Percentiles rank a stretch among this genome's conserved stretches.
These are phyloP conservation scores for Fomitopsis schrenkii DNA, from an alignment of 1,284 basidiomycete genomes.

Conservation along the genomic window DNA sequence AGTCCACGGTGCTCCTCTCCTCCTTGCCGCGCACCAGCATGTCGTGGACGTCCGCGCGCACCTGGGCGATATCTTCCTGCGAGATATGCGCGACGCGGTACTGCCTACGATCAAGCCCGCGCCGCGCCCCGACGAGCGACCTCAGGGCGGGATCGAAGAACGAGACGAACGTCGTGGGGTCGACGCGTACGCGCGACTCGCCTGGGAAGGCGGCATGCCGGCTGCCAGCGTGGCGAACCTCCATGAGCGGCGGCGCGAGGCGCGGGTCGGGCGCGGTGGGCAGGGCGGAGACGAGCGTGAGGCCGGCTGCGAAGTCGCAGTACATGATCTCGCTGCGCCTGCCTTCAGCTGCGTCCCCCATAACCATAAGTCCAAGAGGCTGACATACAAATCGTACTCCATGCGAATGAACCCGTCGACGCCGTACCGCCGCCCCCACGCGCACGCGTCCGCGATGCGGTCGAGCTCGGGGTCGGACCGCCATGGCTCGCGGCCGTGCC, in stretches of 20 bases:
- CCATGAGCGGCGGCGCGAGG: not conserved
- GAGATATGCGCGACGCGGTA: not conserved
- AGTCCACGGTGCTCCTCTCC: not conserved
- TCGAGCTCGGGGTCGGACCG: not conserved
- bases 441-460: not conserved
- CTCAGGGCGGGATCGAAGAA: not conserved
- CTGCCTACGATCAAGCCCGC: not conserved
- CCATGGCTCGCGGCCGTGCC: not conserved
- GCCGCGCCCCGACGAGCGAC: not conserved
- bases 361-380: not conserved
- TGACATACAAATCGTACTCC: not conserved
- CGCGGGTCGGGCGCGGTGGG: not conserved
- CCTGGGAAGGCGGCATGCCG: not conserved
- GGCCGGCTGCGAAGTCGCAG: not conserved
- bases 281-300: not conserved
- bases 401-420: not conserved
- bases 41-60: not conserved
- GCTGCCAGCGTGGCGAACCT: not conserved
- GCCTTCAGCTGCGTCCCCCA: not conserved
- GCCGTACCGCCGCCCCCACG: not conserved
- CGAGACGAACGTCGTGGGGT: not conserved
- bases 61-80: not conserved
- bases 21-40: not conserved
- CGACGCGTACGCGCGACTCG: not conserved
- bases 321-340: not conserved